Conservation (phyloP, 148 eudicot genomes). For the Rhododendron ferrugineum region DNA sequence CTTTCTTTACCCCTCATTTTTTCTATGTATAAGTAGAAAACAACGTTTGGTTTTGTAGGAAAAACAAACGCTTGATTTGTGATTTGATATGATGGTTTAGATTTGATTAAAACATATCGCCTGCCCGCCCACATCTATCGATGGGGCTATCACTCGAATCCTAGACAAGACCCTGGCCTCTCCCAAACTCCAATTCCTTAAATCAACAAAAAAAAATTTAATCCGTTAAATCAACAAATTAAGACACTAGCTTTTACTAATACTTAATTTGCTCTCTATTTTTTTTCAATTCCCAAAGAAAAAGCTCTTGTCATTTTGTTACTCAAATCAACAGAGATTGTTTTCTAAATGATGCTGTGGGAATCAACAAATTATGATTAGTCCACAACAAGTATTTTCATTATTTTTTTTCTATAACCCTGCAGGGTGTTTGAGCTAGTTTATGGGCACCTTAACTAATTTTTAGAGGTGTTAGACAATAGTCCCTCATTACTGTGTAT, state of each 20-base stretch:
- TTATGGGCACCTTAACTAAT: too few species aligned
- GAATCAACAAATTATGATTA: background rate
- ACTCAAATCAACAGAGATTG: background rate
- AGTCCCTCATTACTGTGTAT: background rate
- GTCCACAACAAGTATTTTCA: background rate
- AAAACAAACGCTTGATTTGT: slow-evolving; percentile 3
- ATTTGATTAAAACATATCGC: slow-evolving; percentile 1
- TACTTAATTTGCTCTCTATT: too few species aligned
- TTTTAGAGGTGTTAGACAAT: too few species aligned
- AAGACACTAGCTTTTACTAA: background rate
- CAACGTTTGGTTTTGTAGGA: background rate
- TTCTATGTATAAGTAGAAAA: background rate
- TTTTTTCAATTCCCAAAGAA: background rate
- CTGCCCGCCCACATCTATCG: background rate
- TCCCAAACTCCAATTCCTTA: slow-evolving; percentile 9
- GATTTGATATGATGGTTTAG: slow-evolving; percentile 22
- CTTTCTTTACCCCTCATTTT: background rate
- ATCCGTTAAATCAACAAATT: background rate
- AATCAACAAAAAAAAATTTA: background rate
- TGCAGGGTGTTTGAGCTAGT: too few species aligned
- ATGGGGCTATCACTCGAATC: background rate
- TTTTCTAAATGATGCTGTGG: background rate
- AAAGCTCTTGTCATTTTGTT: background rate
- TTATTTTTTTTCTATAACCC: too few species aligned
- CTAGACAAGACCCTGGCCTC: slow-evolving; percentile 13